These are phyloP conservation scores for Magnusiomyces sp. DNA, from an alignment of 1,139 yeast genomes.

Conservation along the genomic window DNA sequence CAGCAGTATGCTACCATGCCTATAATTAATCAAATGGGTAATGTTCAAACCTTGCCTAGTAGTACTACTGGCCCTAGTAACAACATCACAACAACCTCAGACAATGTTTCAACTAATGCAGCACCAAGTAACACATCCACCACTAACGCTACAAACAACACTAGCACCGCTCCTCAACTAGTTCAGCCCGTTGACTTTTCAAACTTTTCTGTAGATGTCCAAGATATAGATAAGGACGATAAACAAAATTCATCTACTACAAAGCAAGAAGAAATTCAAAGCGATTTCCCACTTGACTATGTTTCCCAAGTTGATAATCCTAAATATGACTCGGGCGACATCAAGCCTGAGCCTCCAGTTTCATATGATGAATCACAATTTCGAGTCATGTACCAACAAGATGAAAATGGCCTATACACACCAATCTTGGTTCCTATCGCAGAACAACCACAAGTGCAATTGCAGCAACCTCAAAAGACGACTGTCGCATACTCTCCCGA, in stretches of 20 bases:
- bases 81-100: not conserved
- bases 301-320: slow-evolving; percentile 15
- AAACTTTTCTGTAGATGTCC: too few species aligned
- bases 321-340: not conserved
- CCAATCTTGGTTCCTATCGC: slow-evolving; percentile 9
- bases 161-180: not conserved
- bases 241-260: not conserved
- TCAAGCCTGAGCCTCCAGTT: slow-evolving; percentile 2
- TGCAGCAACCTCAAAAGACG: not conserved
- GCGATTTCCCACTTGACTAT: slow-evolving; percentile 28
- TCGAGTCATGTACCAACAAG: slow-evolving; percentile 13
- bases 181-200: not conserved
- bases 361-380: slow-evolving; percentile 12
- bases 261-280: slow-evolving; percentile 18
- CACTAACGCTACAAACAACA: not conserved
- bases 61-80: not conserved
- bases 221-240: too few species aligned
- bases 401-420: slow-evolving; percentile 8
- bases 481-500: not conserved
- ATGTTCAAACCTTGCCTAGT: not conserved
- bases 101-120: slow-evolving; percentile 6
- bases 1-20: not conserved
- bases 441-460: not conserved
- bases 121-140: slow-evolving; percentile 4
- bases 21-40: too few species aligned